Conservation (phyloP, 257 asterid species). For the Nicotiana knightiana region DNA sequence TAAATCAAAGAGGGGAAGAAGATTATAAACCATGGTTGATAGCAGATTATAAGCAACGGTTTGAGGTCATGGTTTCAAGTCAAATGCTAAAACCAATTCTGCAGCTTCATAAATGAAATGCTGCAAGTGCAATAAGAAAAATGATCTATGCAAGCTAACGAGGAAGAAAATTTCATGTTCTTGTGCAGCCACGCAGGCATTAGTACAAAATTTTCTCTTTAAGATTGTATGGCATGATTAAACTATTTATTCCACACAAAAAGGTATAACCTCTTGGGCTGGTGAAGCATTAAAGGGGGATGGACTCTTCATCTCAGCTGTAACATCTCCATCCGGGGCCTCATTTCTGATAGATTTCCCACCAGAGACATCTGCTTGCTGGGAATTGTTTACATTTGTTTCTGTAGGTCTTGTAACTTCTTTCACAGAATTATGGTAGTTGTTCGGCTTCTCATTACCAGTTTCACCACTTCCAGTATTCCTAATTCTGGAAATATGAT, state of each 20-base stretch:
- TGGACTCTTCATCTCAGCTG: constrained; percentile 34
- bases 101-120: not conserved
- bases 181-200: not conserved
- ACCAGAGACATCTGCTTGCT: constrained; percentile 31
- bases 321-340: constrained; percentile 37
- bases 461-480: constrained; percentile 39
- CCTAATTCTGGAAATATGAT: constrained; percentile 23
- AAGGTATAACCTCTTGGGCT: constrained; percentile 47
- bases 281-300: constrained; percentile 32
- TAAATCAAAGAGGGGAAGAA: no score
- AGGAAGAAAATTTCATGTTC: not conserved
- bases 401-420: constrained; percentile 34
- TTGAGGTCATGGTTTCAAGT: no score
- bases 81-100: not conserved
- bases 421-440: constrained; percentile 27
- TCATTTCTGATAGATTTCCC: constrained; percentile 29
- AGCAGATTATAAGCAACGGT: no score
- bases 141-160: not conserved
- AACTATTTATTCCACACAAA: not conserved
- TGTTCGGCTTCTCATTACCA: constrained; percentile 28
- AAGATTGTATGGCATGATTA: not conserved
- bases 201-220: constrained; percentile 9
- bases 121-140: constrained; percentile 6
- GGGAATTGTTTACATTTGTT: constrained; percentile 29
- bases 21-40: no score